Evolutionary conservation across 2,329 filamentous ascomycete genomes (phyloP).

Genomic region (Simplicillium aogashimaense): DNA sequence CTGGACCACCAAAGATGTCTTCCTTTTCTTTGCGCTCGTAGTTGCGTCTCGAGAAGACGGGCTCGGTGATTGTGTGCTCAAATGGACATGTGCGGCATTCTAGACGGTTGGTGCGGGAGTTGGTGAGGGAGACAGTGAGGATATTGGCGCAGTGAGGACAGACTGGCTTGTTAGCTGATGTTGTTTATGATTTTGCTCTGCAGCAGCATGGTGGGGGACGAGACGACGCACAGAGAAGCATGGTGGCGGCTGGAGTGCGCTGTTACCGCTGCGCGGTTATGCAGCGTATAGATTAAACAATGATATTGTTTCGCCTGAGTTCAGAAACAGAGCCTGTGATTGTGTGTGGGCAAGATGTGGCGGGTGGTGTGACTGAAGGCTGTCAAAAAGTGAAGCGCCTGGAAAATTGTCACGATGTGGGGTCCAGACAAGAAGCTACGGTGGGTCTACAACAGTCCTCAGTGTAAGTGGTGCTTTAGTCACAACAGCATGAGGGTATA

Average conservation of each 20-base stretch:
- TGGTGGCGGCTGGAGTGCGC: constrained; percentile 20
- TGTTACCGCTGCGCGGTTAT: too few species aligned
- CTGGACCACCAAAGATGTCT: constrained; percentile 79
- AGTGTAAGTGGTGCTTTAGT: too few species aligned
- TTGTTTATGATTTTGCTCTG: background rate
- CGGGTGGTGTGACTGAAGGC: background rate
- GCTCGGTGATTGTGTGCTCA: constrained; percentile 69
- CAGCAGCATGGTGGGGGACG: background rate
- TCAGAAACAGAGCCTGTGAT: too few species aligned
- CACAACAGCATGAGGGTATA: too few species aligned
- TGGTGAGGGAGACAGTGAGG: constrained; percentile 59
- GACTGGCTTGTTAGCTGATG: constrained; percentile 38
- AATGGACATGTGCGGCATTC: constrained; percentile 95
- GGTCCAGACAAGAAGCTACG: too few species aligned
- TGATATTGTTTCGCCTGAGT: too few species aligned
- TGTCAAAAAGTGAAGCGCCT: too few species aligned
- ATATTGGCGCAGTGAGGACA: constrained; percentile 79
- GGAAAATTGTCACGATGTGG: too few species aligned
- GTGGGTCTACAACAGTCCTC: too few species aligned
- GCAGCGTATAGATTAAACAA: too few species aligned
- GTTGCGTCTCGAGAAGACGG: constrained; percentile 72
- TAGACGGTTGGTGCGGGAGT: constrained; percentile 63
- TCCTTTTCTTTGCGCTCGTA: constrained; percentile 84
- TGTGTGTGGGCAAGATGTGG: background rate
- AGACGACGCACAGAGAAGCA: constrained; percentile 53